A percentile compares a stretch with the other conserved stretches of the same genome.
Conservation (phyloP, 2,329 filamentous ascomycete species). For the Graphilbum fragrans region DNA sequence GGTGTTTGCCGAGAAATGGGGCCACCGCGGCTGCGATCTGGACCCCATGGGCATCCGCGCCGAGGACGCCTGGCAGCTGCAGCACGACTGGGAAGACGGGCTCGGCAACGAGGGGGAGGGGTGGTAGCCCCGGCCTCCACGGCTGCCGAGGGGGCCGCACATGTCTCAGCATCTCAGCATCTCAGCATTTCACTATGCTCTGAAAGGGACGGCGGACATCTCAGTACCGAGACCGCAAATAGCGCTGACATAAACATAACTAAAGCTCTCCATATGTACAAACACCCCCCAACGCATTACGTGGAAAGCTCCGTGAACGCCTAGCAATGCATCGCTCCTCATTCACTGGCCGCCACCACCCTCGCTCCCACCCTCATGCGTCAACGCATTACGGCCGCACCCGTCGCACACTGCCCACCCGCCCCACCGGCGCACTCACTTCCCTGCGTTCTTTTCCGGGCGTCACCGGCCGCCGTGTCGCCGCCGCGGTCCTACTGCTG, state of each 20-base stretch:
- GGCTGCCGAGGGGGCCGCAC: no score
- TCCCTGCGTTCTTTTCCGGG: constrained; percentile 9
- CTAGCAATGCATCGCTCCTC: no score
- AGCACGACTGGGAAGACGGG: constrained; percentile 3
- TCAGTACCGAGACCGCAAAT: no score
- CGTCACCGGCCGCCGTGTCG: constrained; percentile 8
- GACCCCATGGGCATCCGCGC: constrained; percentile 1
- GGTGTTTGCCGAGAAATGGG: constrained; percentile 27
- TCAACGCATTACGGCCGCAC: constrained; percentile 3
- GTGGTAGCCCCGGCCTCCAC: background rate
- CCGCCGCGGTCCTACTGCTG: background rate
- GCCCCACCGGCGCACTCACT: constrained; percentile 10
- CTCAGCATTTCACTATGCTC: no score
- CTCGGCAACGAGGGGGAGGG: background rate
- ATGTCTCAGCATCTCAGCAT: no score
- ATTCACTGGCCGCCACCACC: no score
- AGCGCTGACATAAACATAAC: no score
- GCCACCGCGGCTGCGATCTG: constrained; percentile 26
- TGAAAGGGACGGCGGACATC: no score
- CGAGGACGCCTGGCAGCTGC: constrained; percentile 3
- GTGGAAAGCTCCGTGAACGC: no score
- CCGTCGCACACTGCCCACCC: constrained; percentile 6
- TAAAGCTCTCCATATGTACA: no score
- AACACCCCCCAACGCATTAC: no score
- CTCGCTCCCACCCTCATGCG: no score